Evolutionary conservation across 2,329 filamentous ascomycete species (phyloP).

Genomic region (Talaromyces islandicus): DNA sequence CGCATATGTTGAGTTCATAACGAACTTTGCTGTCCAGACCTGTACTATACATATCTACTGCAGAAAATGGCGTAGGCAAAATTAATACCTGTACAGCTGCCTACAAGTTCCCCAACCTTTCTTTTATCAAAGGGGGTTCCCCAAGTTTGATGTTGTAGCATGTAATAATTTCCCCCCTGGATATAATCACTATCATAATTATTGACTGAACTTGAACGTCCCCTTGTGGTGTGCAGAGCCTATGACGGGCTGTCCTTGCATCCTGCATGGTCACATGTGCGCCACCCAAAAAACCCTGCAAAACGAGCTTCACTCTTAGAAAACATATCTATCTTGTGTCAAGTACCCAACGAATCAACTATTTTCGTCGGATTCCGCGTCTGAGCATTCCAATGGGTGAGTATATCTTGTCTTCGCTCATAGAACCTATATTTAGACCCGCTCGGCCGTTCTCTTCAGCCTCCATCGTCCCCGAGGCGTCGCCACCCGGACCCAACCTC

Average conservation of each 20-base stretch:
- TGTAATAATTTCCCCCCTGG: no score
- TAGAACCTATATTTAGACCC: constrained; percentile 39
- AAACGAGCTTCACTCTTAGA: not conserved
- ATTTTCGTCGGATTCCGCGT: not conserved
- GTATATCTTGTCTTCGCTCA: constrained; percentile 37
- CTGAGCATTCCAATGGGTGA: constrained; percentile 34
- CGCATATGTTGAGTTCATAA: not conserved
- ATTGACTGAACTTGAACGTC: not conserved
- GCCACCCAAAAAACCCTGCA: not conserved
- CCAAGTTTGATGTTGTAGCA: no score
- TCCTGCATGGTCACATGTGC: not conserved
- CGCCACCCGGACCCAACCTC: constrained; percentile 18
- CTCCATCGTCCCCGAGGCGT: constrained; percentile 8
- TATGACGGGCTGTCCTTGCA: not conserved
- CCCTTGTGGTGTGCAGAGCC: not conserved
- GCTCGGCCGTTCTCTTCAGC: constrained; percentile 33
- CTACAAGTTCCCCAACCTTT: no score
- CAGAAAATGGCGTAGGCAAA: not conserved
- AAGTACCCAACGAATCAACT: not conserved
- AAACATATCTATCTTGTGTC: not conserved
- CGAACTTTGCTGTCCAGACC: not conserved
- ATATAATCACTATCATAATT: no score
- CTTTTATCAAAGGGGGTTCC: no score
- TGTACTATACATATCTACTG: not conserved
- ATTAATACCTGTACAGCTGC: not conserved